Percentiles rank a stretch among this genome's conserved stretches.
Evolutionary conservation across 306 rosid genomes (phyloP).

Genomic region (Vigna radiata): DNA sequence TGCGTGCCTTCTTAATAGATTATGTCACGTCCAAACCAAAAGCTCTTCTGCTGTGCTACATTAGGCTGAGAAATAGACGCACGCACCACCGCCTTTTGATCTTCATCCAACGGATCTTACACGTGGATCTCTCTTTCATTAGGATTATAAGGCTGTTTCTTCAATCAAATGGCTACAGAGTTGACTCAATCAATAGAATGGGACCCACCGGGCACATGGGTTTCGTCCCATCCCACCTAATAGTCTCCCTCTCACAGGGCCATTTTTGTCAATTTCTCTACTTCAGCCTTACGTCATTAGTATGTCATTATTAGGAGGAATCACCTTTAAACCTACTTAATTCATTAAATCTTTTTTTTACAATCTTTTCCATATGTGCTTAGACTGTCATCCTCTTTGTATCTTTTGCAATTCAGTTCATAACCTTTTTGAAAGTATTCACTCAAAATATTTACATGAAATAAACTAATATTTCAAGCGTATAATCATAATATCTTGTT

Average conservation of each 20-base stretch:
- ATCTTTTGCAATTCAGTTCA: too few species aligned
- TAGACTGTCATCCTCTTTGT: too few species aligned
- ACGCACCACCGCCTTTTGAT: background rate
- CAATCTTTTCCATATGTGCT: background rate
- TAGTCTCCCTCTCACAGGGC: too few species aligned
- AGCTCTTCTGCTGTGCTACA: too few species aligned
- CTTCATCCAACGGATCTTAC: conserved; percentile 10
- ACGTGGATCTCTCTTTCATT: background rate
- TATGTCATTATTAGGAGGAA: conserved; percentile 33
- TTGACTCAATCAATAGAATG: conserved; percentile 37
- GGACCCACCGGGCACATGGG: conserved; percentile 33
- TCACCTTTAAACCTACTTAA: background rate
- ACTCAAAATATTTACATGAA: background rate
- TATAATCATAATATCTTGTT: background rate
- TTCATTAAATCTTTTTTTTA: background rate
- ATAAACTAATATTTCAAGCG: background rate
- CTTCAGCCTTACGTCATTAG: conserved; percentile 51
- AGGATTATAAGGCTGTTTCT: background rate
- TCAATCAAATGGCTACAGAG: conserved; percentile 37
- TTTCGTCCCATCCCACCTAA: conserved; percentile 12
- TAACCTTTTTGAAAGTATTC: too few species aligned
- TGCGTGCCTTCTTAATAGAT: too few species aligned
- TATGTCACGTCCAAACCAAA: too few species aligned
- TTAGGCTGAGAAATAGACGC: background rate
- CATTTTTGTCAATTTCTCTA: background rate